Percentiles rank a stretch among this genome's conserved stretches.
Evolutionary conservation across 306 rosid species (phyloP).

Genomic region (Pyrus betulifolia): DNA sequence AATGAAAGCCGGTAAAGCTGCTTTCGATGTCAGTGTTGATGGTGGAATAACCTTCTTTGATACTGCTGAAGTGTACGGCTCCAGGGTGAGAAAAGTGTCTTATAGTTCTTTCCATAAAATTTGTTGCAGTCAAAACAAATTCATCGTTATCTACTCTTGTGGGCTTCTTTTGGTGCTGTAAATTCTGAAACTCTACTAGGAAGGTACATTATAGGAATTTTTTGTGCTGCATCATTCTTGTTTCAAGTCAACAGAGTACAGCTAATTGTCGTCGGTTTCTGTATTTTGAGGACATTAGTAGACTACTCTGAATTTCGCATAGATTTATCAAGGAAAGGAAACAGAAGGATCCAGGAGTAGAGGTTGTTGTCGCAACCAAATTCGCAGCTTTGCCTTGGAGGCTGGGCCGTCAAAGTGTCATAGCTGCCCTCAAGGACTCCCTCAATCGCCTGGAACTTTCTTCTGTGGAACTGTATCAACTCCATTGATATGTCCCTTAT

Average conservation of each 20-base stretch:
- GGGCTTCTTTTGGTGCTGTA: slow-evolving; percentile 66
- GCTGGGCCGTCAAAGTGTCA: slow-evolving; percentile 74
- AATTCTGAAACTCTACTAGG: slow-evolving; percentile 83
- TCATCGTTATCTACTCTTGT: slow-evolving; percentile 7
- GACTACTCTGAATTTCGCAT: background rate
- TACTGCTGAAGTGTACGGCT: slow-evolving; percentile 95
- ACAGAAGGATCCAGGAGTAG: slow-evolving; percentile 47
- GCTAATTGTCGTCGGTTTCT: background rate
- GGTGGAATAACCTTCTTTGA: slow-evolving; percentile 75
- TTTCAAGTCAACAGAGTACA: background rate
- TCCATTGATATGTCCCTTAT: slow-evolving; percentile 66
- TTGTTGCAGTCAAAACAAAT: background rate
- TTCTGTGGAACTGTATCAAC: slow-evolving; percentile 86
- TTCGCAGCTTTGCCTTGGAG: slow-evolving; percentile 96
- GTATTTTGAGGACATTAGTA: background rate
- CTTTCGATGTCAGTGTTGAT: slow-evolving; percentile 68
- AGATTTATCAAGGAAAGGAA: slow-evolving; percentile 76
- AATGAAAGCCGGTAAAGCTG: slow-evolving; percentile 64
- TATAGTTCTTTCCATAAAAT: background rate
- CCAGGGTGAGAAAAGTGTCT: slow-evolving; percentile 45
- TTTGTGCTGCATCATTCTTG: slow-evolving; percentile 1
- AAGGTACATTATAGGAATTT: slow-evolving; percentile 39
- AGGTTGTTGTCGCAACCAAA: slow-evolving; percentile 77
- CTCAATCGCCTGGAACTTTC: slow-evolving; percentile 69
- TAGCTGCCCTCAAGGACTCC: slow-evolving; percentile 77